phyloP scores from a whole-genome alignment of 768 basidiomycete species.

The Phaeotremella skinneri region DNA sequence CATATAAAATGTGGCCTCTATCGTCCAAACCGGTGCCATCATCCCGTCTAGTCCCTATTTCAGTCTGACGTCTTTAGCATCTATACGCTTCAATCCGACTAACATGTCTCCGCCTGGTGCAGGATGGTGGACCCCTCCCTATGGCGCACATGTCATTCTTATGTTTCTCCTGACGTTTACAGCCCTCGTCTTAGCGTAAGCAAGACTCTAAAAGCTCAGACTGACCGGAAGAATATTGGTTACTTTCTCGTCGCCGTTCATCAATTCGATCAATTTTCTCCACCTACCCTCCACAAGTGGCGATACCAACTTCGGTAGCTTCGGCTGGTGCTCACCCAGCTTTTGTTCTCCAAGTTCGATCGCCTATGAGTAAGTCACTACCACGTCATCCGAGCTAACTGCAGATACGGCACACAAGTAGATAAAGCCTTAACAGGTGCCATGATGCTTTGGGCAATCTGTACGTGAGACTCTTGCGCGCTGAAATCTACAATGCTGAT shows the following conservation, averaged over 20 bases:
- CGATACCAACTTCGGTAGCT: conserved; percentile 42
- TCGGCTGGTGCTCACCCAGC: conserved; percentile 45
- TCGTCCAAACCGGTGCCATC: no score
- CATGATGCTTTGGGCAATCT: conserved; percentile 50
- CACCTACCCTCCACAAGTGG: conserved; percentile 19
- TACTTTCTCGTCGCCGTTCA: conserved; percentile 51
- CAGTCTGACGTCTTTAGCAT: not conserved
- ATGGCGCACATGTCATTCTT: conserved; percentile 50
- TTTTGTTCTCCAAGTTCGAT: conserved; percentile 40
- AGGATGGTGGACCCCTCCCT: conserved; percentile 17
- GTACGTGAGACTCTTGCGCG: conserved; percentile 19
- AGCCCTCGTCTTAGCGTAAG: conserved; percentile 43
- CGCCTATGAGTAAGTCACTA: conserved; percentile 45
- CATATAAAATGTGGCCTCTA: no score
- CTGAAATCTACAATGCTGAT: not conserved
- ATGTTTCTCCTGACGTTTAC: conserved; percentile 45
- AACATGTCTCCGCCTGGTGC: not conserved
- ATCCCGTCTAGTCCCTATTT: no score
- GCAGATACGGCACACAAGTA: conserved; percentile 44
- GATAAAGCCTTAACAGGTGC: conserved; percentile 42
- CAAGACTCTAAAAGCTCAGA: no score
- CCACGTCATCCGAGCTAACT: not conserved
- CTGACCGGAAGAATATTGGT: conserved; percentile 37
- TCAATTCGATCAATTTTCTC: conserved; percentile 47
- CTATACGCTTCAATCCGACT: no score